Conservation (phyloP, 2,329 filamentous ascomycete genomes). For the Cercospora sp. region DNA sequence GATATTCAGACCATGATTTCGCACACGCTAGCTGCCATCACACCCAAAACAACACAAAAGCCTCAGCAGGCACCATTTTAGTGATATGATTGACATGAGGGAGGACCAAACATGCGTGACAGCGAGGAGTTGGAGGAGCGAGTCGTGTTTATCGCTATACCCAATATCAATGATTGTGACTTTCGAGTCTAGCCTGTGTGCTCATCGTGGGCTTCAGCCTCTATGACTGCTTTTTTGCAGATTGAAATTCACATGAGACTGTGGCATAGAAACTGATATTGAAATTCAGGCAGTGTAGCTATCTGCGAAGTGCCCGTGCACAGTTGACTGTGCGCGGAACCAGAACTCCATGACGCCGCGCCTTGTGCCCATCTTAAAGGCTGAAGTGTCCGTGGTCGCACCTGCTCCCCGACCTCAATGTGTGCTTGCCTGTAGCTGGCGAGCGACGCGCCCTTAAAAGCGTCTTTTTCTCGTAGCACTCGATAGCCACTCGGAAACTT, state of each 20-base stretch:
- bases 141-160: conserved; percentile 4
- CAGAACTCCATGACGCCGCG: conserved; percentile 10
- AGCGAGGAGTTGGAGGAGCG: conserved; percentile 8
- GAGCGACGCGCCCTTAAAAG: not conserved
- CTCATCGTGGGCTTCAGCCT: not conserved
- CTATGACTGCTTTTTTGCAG: not conserved
- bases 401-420: not conserved
- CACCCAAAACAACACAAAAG: conserved; percentile 30
- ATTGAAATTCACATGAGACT: not conserved
- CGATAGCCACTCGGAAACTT: not conserved
- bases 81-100: not conserved
- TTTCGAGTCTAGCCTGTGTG: not conserved
- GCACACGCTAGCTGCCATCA: conserved; percentile 32
- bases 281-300: not conserved
- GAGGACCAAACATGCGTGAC: not conserved
- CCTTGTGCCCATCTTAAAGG: not conserved
- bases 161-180: not conserved
- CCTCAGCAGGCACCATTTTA: conserved; percentile 11
- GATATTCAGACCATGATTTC: conserved; percentile 43
- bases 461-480: not conserved
- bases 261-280: not conserved
- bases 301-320: not conserved
- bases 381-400: not conserved
- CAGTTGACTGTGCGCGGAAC: not conserved
- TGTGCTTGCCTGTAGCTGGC: not conserved